These are phyloP conservation scores for Cladosporium sp. DNA, from an alignment of 2,329 filamentous ascomycete species.

Conservation along the genomic window DNA sequence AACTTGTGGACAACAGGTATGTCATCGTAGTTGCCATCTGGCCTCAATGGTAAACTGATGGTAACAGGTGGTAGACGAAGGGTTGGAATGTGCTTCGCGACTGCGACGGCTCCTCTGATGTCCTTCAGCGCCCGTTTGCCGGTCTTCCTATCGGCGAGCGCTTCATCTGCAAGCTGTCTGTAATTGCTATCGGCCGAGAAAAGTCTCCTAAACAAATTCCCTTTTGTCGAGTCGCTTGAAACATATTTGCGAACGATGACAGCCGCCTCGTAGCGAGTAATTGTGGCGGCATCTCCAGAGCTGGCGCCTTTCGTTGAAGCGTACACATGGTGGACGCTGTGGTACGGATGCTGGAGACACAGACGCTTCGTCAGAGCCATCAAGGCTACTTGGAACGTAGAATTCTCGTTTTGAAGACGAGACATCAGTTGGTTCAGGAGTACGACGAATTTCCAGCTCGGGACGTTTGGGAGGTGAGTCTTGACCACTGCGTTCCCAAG, in stretches of 20 bases:
- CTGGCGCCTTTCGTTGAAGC: slow-evolving; percentile 67
- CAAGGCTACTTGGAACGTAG: slow-evolving; percentile 75
- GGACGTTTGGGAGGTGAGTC: slow-evolving; percentile 70
- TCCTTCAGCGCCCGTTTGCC: slow-evolving; percentile 62
- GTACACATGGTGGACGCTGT: slow-evolving; percentile 97
- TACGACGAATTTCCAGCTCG: slow-evolving; percentile 87
- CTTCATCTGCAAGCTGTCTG: slow-evolving; percentile 61
- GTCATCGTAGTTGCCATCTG: slow-evolving; percentile 72
- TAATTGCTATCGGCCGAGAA: slow-evolving; percentile 72
- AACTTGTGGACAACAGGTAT: slow-evolving; percentile 75
- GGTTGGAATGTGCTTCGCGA: slow-evolving; percentile 65
- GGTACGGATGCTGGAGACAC: slow-evolving; percentile 90
- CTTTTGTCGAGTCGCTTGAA: slow-evolving; percentile 48
- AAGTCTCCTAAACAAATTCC: slow-evolving; percentile 68
- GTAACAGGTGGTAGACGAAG: slow-evolving; percentile 83
- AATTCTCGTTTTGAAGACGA: slow-evolving; percentile 72
- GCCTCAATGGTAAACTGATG: slow-evolving; percentile 75
- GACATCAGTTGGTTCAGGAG: slow-evolving; percentile 97
- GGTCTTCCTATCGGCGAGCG: slow-evolving; percentile 37
- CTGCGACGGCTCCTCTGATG: slow-evolving; percentile 61
- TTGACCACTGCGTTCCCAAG: slow-evolving; percentile 76
- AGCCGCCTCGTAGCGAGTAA: slow-evolving; percentile 74
- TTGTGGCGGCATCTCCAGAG: slow-evolving; percentile 69
- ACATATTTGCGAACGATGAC: slow-evolving; percentile 66
- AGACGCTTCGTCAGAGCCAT: slow-evolving; percentile 76